phyloP scores from a whole-genome alignment of 306 rosid genomes.

The Pyrus bretschneideri region DNA sequence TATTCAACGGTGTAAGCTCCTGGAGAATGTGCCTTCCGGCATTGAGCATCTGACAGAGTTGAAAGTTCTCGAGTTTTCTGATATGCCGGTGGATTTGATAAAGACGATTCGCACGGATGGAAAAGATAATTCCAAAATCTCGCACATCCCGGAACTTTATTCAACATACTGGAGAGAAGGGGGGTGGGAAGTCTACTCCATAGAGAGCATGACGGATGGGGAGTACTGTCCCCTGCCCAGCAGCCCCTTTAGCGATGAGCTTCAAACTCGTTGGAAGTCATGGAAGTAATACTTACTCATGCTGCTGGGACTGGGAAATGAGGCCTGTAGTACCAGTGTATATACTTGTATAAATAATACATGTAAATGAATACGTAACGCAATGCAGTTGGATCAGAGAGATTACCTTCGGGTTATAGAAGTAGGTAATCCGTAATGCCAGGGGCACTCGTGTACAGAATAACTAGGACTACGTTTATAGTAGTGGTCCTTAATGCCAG shows the following conservation, averaged over 20 bases:
- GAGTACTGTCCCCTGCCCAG: slow-evolving; percentile 30
- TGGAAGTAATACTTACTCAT: not conserved
- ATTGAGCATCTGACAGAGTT: slow-evolving; percentile 22
- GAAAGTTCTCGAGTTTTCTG: slow-evolving; percentile 24
- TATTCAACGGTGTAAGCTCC: slow-evolving; percentile 14
- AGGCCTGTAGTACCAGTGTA: not conserved
- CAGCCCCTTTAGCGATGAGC: slow-evolving; percentile 1
- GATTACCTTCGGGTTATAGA: not conserved
- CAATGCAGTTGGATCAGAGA: not conserved
- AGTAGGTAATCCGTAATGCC: no score
- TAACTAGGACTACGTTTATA: no score
- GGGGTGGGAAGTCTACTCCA: slow-evolving; percentile 24
- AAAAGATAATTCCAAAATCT: slow-evolving; percentile 13
- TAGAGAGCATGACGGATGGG: slow-evolving; percentile 22
- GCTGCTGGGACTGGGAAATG: not conserved
- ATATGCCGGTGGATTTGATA: slow-evolving; percentile 24
- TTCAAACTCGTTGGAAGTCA: slow-evolving; percentile 17
- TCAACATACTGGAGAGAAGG: slow-evolving; percentile 30
- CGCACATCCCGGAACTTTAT: slow-evolving; percentile 24
- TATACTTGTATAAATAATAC: not conserved
- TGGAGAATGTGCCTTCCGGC: slow-evolving; percentile 27
- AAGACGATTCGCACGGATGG: slow-evolving; percentile 13
- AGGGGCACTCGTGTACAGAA: no score
- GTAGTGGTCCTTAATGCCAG: not conserved
- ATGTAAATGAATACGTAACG: not conserved